Evolutionary conservation across 179 eudicot species (phyloP).

Genomic region (Monotropa hypopitys): DNA sequence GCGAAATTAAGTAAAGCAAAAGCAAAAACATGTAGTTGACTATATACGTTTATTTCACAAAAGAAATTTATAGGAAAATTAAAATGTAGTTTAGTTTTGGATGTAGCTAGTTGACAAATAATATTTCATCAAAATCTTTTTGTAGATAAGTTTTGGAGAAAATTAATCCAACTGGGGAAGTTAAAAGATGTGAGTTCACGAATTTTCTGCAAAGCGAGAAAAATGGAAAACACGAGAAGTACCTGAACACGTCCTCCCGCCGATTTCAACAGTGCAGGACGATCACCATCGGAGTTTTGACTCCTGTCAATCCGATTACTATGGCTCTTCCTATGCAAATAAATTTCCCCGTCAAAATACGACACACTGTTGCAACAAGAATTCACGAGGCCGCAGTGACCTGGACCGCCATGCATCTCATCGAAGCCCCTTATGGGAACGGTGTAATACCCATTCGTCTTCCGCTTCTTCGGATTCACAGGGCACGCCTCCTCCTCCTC

Average conservation of each 20-base stretch:
- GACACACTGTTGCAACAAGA: slow-evolving; percentile 27
- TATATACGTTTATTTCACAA: neutral
- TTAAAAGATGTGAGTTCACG: neutral
- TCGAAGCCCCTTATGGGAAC: slow-evolving; percentile 17
- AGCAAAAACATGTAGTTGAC: neutral
- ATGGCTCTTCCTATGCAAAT: slow-evolving; percentile 16
- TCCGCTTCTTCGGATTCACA: slow-evolving; percentile 28
- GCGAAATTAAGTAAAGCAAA: neutral
- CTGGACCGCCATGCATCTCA: slow-evolving; percentile 11
- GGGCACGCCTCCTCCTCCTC: slow-evolving; percentile 18
- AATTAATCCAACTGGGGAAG: neutral
- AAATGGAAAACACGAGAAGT: slow-evolving; percentile 14
- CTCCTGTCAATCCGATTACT: neutral
- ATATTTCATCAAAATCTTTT: neutral
- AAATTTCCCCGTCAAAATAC: slow-evolving; percentile 22
- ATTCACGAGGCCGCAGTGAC: slow-evolving; percentile 17
- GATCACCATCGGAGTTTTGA: slow-evolving; percentile 5
- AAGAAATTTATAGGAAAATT: neutral
- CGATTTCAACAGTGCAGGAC: slow-evolving; percentile 25
- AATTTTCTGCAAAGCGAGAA: neutral
- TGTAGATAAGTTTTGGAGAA: neutral
- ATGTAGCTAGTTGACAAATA: neutral
- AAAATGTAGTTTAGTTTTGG: neutral
- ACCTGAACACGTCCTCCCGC: slow-evolving; percentile 41
- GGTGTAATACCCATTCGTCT: slow-evolving; percentile 14